Percentiles rank a stretch among this genome's conserved stretches.
Conservation (phyloP, 2,329 filamentous ascomycete species). For the Trichothecium roseum region DNA sequence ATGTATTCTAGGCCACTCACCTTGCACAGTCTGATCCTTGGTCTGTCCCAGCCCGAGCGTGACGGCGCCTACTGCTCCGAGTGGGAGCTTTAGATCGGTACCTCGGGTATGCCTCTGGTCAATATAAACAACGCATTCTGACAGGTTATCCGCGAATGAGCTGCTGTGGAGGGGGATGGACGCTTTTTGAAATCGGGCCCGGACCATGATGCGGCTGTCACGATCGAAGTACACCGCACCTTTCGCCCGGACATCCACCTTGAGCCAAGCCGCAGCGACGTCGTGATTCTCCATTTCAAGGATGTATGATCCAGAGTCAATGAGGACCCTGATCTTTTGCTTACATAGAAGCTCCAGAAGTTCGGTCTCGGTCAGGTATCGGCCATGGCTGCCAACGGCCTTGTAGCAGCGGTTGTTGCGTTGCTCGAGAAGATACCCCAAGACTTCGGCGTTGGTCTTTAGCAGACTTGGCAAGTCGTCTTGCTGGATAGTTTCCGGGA, state of each 20-base stretch:
- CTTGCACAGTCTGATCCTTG: conserved; percentile 53
- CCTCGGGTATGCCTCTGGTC: conserved; percentile 53
- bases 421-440: conserved; percentile 43
- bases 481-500: conserved; percentile 52
- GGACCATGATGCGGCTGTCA: conserved; percentile 13
- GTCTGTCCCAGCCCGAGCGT: conserved; percentile 47
- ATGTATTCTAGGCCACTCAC: too few relatives aligned
- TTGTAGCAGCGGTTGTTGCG: conserved; percentile 37
- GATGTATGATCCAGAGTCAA: conserved; percentile 55
- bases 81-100: conserved; percentile 46
- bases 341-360: conserved; percentile 30
- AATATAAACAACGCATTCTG: conserved; percentile 44
- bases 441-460: conserved; percentile 54
- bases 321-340: conserved; percentile 38
- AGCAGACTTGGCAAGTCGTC: conserved; percentile 43
- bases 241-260: conserved; percentile 26
- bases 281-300: conserved; percentile 47
- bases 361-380: conserved; percentile 31
- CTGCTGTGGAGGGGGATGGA: conserved; percentile 40
- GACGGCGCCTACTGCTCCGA: conserved; percentile 35
- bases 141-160: conserved; percentile 41
- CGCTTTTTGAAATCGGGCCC: conserved; percentile 21
- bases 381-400: conserved; percentile 17
- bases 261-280: conserved; percentile 40
- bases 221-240: conserved; percentile 45